Conservation (phyloP, 179 eudicot genomes). For the Beta lomatogona region DNA sequence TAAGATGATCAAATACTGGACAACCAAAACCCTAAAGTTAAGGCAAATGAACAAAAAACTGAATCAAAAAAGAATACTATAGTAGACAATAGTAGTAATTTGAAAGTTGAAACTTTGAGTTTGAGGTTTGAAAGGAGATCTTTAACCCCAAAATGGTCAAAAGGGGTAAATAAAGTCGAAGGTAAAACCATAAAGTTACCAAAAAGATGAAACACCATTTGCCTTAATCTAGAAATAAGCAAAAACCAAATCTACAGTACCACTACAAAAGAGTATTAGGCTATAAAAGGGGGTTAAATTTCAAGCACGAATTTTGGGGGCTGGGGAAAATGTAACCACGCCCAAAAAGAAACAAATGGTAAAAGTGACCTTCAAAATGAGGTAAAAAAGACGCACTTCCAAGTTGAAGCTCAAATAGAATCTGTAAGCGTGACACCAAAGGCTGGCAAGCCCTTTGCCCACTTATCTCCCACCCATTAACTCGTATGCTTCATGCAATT, state of each 20-base stretch:
- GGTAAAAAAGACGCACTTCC: too few species aligned
- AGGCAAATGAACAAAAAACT: background rate
- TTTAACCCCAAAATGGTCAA: constrained; percentile 24
- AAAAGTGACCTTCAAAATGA: too few species aligned
- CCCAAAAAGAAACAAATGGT: constrained; percentile 32
- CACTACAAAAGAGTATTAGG: constrained; percentile 7
- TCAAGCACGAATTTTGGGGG: constrained; percentile 33
- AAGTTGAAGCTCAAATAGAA: constrained; percentile 12
- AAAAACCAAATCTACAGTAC: background rate
- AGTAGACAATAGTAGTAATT: too few species aligned
- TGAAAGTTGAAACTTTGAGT: background rate
- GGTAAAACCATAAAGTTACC: constrained; percentile 32
- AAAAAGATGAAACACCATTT: constrained; percentile 20
- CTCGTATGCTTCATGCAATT: constrained; percentile 17
- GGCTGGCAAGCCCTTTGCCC: constrained; percentile 26
- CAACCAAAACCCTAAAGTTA: background rate
- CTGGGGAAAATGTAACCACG: constrained; percentile 25
- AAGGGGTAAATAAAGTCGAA: constrained; percentile 28
- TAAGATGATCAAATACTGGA: background rate
- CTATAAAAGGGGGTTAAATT: constrained; percentile 28
- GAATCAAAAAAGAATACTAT: background rate
- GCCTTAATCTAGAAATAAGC: constrained; percentile 31
- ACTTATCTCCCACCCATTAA: background rate
- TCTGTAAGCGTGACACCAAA: constrained; percentile 40
- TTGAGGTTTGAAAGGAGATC: constrained; percentile 16